Percentiles rank a stretch among this genome's conserved stretches.
phyloP scores from a whole-genome alignment of 2,329 filamentous ascomycete species.

The Fusarium mundagurra region DNA sequence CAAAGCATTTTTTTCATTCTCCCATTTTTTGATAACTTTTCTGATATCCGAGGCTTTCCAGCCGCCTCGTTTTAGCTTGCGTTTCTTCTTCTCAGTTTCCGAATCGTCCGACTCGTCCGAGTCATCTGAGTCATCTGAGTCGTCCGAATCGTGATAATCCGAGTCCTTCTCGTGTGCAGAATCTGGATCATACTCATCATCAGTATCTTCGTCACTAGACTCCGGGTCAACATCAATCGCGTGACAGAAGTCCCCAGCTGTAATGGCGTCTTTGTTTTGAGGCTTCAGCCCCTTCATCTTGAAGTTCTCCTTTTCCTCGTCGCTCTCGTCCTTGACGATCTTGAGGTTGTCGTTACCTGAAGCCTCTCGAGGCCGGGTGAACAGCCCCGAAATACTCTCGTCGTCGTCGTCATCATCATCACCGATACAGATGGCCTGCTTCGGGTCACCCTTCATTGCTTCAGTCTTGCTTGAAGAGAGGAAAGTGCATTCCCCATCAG shows the following conservation, averaged over 20 bases:
- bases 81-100: neutral
- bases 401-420: neutral
- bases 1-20: neutral
- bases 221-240: neutral
- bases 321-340: neutral
- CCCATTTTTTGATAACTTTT: rapidly evolving
- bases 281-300: rapidly evolving
- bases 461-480: rapidly evolving
- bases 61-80: rapidly evolving
- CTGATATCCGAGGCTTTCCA: rapidly evolving
- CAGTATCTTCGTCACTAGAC: neutral
- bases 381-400: rapidly evolving
- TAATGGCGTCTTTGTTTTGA: rapidly evolving
- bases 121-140: neutral
- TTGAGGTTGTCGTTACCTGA: rapidly evolving
- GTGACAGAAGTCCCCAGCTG: neutral
- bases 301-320: rapidly evolving
- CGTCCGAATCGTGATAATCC: neutral
- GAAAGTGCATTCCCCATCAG: rapidly evolving
- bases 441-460: rapidly evolving
- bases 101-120: neutral
- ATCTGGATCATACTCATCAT: neutral
- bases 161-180: neutral
- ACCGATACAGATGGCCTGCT: rapidly evolving
- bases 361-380: rapidly evolving